Percentiles rank a stretch among this genome's conserved stretches.
phyloP scores from a whole-genome alignment of 441 rosid genomes.

The Sinapis alba region DNA sequence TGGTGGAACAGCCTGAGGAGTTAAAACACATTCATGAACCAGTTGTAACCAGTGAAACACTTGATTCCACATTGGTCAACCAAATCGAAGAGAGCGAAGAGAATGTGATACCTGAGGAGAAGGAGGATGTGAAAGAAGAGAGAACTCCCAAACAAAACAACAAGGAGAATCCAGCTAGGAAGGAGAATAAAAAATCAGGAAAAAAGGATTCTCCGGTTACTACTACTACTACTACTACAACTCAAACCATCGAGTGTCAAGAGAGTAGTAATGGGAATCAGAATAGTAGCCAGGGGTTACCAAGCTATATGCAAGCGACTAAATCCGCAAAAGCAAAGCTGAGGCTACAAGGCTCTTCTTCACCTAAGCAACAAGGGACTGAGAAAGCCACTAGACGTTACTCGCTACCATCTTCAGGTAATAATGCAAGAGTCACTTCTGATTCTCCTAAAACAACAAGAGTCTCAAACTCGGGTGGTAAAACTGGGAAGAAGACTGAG shows the following conservation, averaged over 20 bases:
- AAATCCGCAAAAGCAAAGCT: conserved; percentile 94
- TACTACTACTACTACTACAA: conserved; percentile 27
- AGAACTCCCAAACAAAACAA: conserved; percentile 42
- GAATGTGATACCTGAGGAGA: conserved; percentile 47
- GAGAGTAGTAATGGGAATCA: conserved; percentile 59
- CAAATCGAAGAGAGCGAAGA: conserved; percentile 34
- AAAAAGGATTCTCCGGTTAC: conserved; percentile 44
- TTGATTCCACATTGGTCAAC: conserved; percentile 36
- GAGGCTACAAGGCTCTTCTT: conserved; percentile 79
- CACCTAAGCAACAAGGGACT: conserved; percentile 54
- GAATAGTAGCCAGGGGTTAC: conserved; percentile 53
- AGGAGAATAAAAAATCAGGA: conserved; percentile 55
- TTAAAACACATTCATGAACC: conserved; percentile 42
- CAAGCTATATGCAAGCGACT: conserved; percentile 97
- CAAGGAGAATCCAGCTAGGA: conserved; percentile 42
- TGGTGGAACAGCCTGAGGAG: conserved; percentile 43
- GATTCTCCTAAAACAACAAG: conserved; percentile 80
- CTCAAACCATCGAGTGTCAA: conserved; percentile 55
- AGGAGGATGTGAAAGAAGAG: conserved; percentile 47
- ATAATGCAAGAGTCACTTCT: conserved; percentile 61
- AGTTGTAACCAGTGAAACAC: conserved; percentile 42
- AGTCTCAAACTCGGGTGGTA: conserved; percentile 55
- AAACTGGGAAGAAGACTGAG: conserved; percentile 61
- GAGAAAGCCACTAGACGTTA: conserved; percentile 77
- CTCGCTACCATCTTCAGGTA: conserved; percentile 78